A percentile compares a stretch with the other conserved stretches of the same genome.
phyloP scores from a whole-genome alignment of 495 filamentous ascomycete genomes.

The Penicillium turbatum region DNA sequence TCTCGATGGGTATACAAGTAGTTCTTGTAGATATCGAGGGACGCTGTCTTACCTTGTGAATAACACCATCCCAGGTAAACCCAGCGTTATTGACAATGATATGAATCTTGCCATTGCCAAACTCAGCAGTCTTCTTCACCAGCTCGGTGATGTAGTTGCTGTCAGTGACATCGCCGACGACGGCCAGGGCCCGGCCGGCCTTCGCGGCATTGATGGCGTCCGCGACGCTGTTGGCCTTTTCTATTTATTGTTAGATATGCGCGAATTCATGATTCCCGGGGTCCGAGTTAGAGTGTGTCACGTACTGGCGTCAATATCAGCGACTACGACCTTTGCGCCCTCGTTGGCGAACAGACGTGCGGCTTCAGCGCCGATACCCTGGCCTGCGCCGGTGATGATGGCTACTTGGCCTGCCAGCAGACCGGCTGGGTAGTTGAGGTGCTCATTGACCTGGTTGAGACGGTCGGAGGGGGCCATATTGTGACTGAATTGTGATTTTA shows the following conservation, averaged over 20 bases:
- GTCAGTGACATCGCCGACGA: slow-evolving; percentile 69
- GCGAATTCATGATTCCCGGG: too few species aligned
- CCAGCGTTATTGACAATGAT: slow-evolving; percentile 87
- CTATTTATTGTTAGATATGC: slow-evolving; percentile 30
- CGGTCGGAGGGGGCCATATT: slow-evolving; percentile 47
- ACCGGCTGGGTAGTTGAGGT: slow-evolving; percentile 76
- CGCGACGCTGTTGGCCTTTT: slow-evolving; percentile 60
- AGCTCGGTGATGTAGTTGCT: slow-evolving; percentile 61
- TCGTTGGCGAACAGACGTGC: slow-evolving; percentile 80
- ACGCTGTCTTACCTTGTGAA: slow-evolving; percentile 61
- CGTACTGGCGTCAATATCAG: slow-evolving; percentile 72
- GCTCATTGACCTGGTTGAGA: slow-evolving; percentile 62
- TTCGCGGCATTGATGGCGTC: slow-evolving; percentile 57
- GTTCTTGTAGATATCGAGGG: too few species aligned
- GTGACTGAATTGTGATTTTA: slow-evolving; percentile 4
- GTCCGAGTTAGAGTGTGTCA: slow-evolving; percentile 7
- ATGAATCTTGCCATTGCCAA: slow-evolving; percentile 82
- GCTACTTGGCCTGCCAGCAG: slow-evolving; percentile 74
- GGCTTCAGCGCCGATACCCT: slow-evolving; percentile 83
- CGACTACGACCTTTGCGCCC: slow-evolving; percentile 75
- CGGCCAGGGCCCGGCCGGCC: slow-evolving; percentile 61
- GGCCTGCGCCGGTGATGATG: slow-evolving; percentile 83
- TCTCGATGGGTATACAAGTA: too few species aligned
- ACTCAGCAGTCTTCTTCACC: slow-evolving; percentile 68
- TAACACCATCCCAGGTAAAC: slow-evolving; percentile 86